A percentile compares a stretch with the other conserved stretches of the same genome.
phyloP scores from a whole-genome alignment of 176 grass and related monocot species.

The Calamus simplicifolius region DNA sequence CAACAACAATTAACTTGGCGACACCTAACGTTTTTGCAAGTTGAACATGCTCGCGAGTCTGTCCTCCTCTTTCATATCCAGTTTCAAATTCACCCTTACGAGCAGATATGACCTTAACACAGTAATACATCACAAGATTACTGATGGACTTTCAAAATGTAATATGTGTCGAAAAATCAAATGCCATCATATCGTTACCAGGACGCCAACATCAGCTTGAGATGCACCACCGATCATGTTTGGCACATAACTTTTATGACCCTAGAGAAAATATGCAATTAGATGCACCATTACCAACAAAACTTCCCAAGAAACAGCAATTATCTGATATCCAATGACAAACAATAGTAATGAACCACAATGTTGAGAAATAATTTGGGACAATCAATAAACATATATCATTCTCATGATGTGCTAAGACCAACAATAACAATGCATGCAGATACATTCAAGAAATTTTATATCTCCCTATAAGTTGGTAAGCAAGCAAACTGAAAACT shows the following conservation, averaged over 20 bases:
- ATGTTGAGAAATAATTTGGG: too few species aligned
- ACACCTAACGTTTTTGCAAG: slow-evolving; percentile 88
- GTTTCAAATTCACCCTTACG: slow-evolving; percentile 97
- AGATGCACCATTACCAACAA: not conserved
- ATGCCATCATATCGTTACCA: slow-evolving; percentile 38
- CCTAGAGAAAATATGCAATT: slow-evolving; percentile 43
- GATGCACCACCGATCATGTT: slow-evolving; percentile 97
- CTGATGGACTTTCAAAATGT: not conserved
- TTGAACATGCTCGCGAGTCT: slow-evolving; percentile 74
- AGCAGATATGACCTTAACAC: slow-evolving; percentile 69
- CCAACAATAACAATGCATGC: too few species aligned
- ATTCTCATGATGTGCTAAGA: too few species aligned
- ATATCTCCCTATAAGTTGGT: too few species aligned
- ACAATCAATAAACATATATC: too few species aligned
- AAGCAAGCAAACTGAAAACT: too few species aligned
- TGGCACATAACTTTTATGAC: slow-evolving; percentile 96
- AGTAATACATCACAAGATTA: slow-evolving; percentile 4
- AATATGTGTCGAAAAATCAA: slow-evolving; percentile 7
- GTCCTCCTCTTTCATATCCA: slow-evolving; percentile 75
- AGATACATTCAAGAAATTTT: too few species aligned
- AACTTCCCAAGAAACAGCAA: too few species aligned
- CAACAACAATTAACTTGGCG: slow-evolving; percentile 68
- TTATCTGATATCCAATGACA: too few species aligned
- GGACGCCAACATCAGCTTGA: slow-evolving; percentile 96
- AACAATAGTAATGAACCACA: too few species aligned